A percentile compares a stretch with the other conserved stretches of the same genome.
phyloP scores from a whole-genome alignment of 73 alveolate genomes.

The Tetrahymena borealis region DNA sequence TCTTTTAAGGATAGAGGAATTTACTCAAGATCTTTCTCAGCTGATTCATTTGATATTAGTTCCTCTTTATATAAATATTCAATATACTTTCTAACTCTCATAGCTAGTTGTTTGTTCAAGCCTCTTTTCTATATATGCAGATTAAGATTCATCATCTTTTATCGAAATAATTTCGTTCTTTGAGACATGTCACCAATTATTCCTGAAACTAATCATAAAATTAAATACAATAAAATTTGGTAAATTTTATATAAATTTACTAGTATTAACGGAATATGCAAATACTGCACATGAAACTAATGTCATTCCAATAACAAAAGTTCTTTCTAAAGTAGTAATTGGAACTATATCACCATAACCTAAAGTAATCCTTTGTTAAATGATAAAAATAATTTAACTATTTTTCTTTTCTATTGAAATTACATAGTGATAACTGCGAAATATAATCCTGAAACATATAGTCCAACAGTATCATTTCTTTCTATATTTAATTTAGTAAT shows the following conservation, averaged over 20 bases:
- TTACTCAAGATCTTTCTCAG: conserved; percentile 10
- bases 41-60: background rate
- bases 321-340: conserved; percentile 18
- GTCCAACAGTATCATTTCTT: background rate
- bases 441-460: background rate
- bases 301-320: conserved; percentile 22
- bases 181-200: conserved; percentile 5
- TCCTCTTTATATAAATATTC: conserved; percentile 19
- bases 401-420: background rate
- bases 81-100: conserved; percentile 30
- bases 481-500: background rate
- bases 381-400: no score
- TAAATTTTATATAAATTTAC: background rate
- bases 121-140: conserved; percentile 19
- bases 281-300: conserved; percentile 35
- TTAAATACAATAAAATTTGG: background rate
- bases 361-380: background rate
- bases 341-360: conserved; percentile 50
- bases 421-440: background rate
- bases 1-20: conserved; percentile 3
- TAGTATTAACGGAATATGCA: conserved; percentile 26
- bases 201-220: background rate
- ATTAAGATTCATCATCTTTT: conserved; percentile 26
- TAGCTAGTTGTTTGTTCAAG: conserved; percentile 9
- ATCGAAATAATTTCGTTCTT: background rate